These are phyloP conservation scores for Rhododendron griersonianum DNA, from an alignment of 148 eudicot species.

Conservation along the genomic window DNA sequence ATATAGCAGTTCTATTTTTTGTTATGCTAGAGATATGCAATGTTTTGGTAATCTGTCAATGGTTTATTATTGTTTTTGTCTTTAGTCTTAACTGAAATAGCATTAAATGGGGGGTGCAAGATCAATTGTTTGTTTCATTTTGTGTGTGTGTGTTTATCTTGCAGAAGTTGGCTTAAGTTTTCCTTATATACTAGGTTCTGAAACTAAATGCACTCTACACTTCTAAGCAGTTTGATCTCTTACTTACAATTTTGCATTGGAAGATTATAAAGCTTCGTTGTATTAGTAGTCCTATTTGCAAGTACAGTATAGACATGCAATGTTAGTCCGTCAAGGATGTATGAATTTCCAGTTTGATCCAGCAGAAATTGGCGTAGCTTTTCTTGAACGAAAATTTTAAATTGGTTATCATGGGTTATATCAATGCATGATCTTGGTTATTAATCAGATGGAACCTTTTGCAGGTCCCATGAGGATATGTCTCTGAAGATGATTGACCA, in stretches of 20 bases:
- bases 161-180: not conserved
- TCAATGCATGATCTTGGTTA: not conserved
- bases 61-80: not conserved
- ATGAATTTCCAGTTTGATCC: not conserved
- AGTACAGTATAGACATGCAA: not conserved
- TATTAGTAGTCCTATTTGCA: not conserved
- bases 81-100: not conserved
- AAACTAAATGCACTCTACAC: not conserved
- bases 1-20: too few relatives aligned
- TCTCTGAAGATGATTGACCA: too few relatives aligned
- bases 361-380: constrained; percentile 2
- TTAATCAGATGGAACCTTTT: not conserved
- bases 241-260: not conserved
- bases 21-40: not conserved
- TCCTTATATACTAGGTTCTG: not conserved
- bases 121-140: not conserved
- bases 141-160: too few relatives aligned
- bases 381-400: not conserved
- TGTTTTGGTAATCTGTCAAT: not conserved
- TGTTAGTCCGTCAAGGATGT: not conserved
- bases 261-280: not conserved
- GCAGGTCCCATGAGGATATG: too few relatives aligned
- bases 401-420: not conserved
- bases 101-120: too few relatives aligned
- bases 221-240: not conserved